A percentile compares a stretch with the other conserved stretches of the same genome.
phyloP scores from a whole-genome alignment of 2,329 filamentous ascomycete genomes.

The Talaromyces sp. region DNA sequence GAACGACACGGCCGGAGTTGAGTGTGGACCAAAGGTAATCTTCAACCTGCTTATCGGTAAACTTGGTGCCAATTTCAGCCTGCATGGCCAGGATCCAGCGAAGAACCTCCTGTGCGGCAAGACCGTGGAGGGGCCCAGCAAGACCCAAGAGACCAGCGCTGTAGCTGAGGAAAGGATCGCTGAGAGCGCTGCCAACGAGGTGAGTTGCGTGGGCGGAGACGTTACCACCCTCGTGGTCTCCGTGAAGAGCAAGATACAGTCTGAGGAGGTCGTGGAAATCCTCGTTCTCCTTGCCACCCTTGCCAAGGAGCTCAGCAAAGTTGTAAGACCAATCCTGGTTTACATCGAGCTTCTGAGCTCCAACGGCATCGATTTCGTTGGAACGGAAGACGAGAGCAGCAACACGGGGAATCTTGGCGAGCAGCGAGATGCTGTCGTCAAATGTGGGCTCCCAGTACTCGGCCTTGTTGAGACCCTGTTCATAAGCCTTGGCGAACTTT shows the following conservation, averaged over 20 bases:
- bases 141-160: constrained; percentile 92
- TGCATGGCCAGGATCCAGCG: constrained; percentile 98
- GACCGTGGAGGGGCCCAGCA: constrained; percentile 85
- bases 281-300: constrained; percentile 71
- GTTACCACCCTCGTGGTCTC: constrained; percentile 97
- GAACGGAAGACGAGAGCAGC: constrained; percentile 96
- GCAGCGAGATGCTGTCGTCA: constrained; percentile 86
- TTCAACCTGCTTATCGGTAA: constrained; percentile 75
- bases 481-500: constrained; percentile 89
- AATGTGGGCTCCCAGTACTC: constrained; percentile 99
- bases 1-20: constrained; percentile 88
- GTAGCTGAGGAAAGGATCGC: constrained; percentile 93
- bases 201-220: constrained; percentile 95
- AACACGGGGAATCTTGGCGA: constrained; percentile 94
- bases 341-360: constrained; percentile 67
- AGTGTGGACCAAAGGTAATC: constrained; percentile 90
- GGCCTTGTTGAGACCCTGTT: constrained; percentile 83
- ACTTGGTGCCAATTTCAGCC: constrained; percentile 70
- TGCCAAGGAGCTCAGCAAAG: constrained; percentile 93
- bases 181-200: constrained; percentile 87
- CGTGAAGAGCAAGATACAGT: constrained; percentile 91
- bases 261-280: constrained; percentile 83
- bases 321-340: constrained; percentile 98
- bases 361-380: constrained; percentile 70
- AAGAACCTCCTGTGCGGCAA: constrained; percentile 94